These are phyloP conservation scores for Eutrema heterophyllum DNA, from an alignment of 345 rosid species.

Conservation along the genomic window DNA sequence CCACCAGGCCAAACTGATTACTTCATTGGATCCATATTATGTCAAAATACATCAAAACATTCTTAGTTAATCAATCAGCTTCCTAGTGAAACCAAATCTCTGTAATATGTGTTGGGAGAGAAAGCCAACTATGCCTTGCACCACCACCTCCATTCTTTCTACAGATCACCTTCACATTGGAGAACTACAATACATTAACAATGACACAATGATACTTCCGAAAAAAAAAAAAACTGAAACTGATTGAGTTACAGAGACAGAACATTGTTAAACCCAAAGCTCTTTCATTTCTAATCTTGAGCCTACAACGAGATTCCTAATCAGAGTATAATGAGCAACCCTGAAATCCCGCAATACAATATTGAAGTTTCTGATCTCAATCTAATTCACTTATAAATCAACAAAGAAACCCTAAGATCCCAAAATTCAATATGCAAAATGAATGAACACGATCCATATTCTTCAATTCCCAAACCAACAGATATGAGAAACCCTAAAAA, in stretches of 20 bases:
- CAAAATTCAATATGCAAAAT: not conserved
- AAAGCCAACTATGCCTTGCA: not conserved
- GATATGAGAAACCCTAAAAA: not conserved
- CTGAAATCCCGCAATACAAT: not conserved
- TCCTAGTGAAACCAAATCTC: conserved; percentile 2
- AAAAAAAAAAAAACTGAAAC: not conserved
- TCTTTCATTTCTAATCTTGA: not conserved
- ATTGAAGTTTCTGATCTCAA: not conserved
- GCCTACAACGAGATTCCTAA: not conserved
- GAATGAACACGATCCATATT: not conserved
- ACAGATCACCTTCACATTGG: not conserved
- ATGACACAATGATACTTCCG: not conserved
- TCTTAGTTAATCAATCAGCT: not conserved
- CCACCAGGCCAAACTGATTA: not conserved
- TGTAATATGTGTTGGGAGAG: not conserved
- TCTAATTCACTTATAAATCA: not conserved
- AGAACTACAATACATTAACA: not conserved
- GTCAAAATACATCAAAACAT: not conserved
- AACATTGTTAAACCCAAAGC: not conserved
- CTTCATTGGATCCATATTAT: not conserved
- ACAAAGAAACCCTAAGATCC: not conserved
- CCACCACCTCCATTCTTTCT: not conserved
- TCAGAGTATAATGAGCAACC: not conserved
- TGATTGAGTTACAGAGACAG: not conserved
- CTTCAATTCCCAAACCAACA: not conserved